Percentiles rank a stretch among this genome's conserved stretches.
These are phyloP conservation scores for Aphanomyces cochlioides DNA, from an alignment of 352 stramenopile genomes.

Conservation along the genomic window DNA sequence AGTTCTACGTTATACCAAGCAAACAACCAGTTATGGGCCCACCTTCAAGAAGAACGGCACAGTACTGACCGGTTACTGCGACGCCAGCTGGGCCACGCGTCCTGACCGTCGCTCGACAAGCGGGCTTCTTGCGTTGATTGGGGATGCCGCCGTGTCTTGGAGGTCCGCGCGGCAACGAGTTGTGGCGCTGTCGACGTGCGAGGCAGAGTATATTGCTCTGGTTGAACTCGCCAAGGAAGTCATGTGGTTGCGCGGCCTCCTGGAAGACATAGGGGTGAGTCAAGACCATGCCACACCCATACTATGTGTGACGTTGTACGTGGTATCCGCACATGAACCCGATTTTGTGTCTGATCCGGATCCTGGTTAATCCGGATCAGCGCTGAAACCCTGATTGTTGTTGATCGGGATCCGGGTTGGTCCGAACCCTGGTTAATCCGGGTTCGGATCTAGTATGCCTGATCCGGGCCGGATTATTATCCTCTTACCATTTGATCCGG, in stretches of 20 bases:
- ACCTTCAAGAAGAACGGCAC: neutral
- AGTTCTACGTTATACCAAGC: neutral
- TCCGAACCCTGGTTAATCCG: too few species aligned
- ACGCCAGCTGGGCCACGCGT: conserved; percentile 11
- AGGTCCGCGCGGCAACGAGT: conserved; percentile 6
- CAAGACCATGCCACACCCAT: neutral
- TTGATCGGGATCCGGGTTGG: too few species aligned
- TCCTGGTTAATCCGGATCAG: too few species aligned
- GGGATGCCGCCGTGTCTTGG: conserved; percentile 2
- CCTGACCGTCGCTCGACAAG: too few species aligned
- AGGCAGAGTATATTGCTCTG: conserved; percentile 35
- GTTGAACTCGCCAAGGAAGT: conserved; percentile 30
- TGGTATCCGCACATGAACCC: too few species aligned
- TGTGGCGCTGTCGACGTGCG: conserved; percentile 30
- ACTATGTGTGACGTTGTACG: too few species aligned
- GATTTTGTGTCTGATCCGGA: too few species aligned
- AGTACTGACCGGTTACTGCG: neutral
- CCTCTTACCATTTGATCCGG: too few species aligned
- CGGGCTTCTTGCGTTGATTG: neutral
- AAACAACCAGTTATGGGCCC: neutral
- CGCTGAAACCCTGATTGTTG: too few species aligned
- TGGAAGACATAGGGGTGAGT: conserved; percentile 20
- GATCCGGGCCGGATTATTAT: too few species aligned
- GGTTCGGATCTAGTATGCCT: too few species aligned
- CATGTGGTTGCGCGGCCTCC: conserved; percentile 15